Conservation (phyloP, 768 basidiomycete species). For the Xerocomus brunneocitrinus region DNA sequence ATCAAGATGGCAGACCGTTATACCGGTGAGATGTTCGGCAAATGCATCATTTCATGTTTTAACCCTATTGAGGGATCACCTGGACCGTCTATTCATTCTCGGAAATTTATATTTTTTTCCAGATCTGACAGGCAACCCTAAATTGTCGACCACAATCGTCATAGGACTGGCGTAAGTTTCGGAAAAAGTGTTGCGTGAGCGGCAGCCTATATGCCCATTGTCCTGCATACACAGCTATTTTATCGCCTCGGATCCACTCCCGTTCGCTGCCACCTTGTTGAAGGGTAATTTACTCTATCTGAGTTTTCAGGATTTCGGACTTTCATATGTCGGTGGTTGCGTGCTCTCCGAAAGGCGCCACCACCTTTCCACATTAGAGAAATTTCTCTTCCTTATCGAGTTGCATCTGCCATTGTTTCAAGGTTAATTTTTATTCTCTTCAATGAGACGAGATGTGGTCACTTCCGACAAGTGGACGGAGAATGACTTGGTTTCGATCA, state of each 20-base stretch:
- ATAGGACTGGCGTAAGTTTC: conserved; percentile 3
- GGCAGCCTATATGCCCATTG: conserved; percentile 6
- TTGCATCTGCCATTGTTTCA: conserved; percentile 20
- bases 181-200: conserved; percentile 8
- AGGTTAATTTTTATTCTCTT: conserved; percentile 7
- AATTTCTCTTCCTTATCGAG: conserved; percentile 19
- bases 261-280: conserved; percentile 9
- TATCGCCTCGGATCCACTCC: conserved; percentile 5
- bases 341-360: conserved; percentile 20
- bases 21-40: conserved; percentile 24
- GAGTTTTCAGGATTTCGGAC: conserved; percentile 32
- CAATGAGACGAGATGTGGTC: conserved; percentile 15
- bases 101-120: conserved; percentile 17
- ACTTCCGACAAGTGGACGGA: conserved; percentile 13
- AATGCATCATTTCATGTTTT: conserved; percentile 20
- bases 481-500: conserved; percentile 9
- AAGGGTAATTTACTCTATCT: conserved; percentile 20
- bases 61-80: conserved; percentile 26
- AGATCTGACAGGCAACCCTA: conserved; percentile 19
- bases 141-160: conserved; percentile 10
- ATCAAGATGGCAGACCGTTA: conserved; percentile 23
- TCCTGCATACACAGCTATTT: conserved; percentile 8
- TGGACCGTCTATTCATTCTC: conserved; percentile 23
- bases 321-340: conserved; percentile 29
- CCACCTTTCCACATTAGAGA: conserved; percentile 13